These are phyloP conservation scores for Globisporangium parvum DNA, from an alignment of 352 stramenopile species.

Conservation along the genomic window DNA sequence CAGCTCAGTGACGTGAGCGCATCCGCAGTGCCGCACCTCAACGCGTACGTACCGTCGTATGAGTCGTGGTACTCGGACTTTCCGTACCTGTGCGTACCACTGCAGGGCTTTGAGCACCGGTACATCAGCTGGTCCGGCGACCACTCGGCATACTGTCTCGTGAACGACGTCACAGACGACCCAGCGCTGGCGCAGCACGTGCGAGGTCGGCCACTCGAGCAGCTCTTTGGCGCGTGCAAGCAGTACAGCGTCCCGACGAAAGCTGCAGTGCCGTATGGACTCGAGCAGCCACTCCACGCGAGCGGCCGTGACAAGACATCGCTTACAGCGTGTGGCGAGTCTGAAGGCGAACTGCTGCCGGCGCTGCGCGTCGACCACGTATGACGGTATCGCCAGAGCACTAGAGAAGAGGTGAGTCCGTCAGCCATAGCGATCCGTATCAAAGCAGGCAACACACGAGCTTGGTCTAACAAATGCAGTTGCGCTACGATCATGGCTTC, in stretches of 20 bases:
- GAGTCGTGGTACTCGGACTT: conserved; percentile 73
- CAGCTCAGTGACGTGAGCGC: conserved; percentile 36
- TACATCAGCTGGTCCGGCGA: conserved; percentile 57
- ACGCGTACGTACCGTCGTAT: conserved; percentile 54
- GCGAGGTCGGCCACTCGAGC: conserved; percentile 30
- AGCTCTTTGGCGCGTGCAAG: conserved; percentile 59
- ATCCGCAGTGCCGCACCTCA: conserved; percentile 40
- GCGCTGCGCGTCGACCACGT: background rate
- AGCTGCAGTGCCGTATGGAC: background rate
- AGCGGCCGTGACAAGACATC: background rate
- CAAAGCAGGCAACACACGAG: too few relatives aligned
- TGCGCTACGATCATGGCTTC: too few relatives aligned
- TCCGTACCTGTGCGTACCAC: conserved; percentile 51
- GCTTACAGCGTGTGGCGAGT: conserved; percentile 1
- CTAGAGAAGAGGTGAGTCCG: too few relatives aligned
- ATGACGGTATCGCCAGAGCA: background rate
- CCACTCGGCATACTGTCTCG: conserved; percentile 48
- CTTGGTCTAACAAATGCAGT: too few relatives aligned
- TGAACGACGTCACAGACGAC: conserved; percentile 57
- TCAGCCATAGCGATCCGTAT: too few relatives aligned
- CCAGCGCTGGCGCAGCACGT: conserved; percentile 31
- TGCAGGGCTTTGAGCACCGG: conserved; percentile 41
- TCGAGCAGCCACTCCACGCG: background rate
- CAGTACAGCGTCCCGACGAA: conserved; percentile 28
- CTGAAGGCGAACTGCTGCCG: background rate